Base-by-base conservation (phyloP, 352 stramenopile genomes). In the Phytopythium kandeliae region DNA sequence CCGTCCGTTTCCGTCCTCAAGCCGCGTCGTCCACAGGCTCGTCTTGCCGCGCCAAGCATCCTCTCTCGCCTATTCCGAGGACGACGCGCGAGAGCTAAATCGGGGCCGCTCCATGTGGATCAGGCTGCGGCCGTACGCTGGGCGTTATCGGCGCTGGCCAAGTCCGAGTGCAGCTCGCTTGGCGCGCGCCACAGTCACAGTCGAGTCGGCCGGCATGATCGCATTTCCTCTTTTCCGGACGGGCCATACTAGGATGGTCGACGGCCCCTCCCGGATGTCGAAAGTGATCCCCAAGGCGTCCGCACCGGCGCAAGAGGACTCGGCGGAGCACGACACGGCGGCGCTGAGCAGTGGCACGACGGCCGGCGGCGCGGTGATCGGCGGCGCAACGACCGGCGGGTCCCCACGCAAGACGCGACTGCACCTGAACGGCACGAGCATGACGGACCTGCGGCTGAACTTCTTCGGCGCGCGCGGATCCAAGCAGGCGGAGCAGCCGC, bases 201-300 rank as follows among this genome's bases (percentile, higher is more conserved):
- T 50, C 44, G n/a, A 50, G 44, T 50, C 44, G 48, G 24, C 26
- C 47, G 52, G 51, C 49, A 89, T 89, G 78, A 65, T 85, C 65
- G 58, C 74, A 86, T 84, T 86, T 75, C 66, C 63, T 36, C 49
- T 76, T 85, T 85, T 83, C 64, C 63, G 67, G n/a, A 90, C 74
- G 60, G 71, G 71, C 41, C 77, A 88, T 71, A 73, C 72, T 60
- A 90, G 75, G 73, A 88, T 88, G 76, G 78, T 64, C 48, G 74
- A 90, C 65, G 71, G 57, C 43, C 68, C 74, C 24, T 65, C 74
- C 51, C 67, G 71, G 60, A 88, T 90, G 76, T 68, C 73, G 33
- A 87, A 90, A 86, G 79, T 90, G 49, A 79, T 87, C 38, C 76
- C 76, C 4, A 86, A 84, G 62, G 63, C 71, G 45, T 57, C 58